Conservation (phyloP, 345 rosid species). For the Hypericum androsaemum region DNA sequence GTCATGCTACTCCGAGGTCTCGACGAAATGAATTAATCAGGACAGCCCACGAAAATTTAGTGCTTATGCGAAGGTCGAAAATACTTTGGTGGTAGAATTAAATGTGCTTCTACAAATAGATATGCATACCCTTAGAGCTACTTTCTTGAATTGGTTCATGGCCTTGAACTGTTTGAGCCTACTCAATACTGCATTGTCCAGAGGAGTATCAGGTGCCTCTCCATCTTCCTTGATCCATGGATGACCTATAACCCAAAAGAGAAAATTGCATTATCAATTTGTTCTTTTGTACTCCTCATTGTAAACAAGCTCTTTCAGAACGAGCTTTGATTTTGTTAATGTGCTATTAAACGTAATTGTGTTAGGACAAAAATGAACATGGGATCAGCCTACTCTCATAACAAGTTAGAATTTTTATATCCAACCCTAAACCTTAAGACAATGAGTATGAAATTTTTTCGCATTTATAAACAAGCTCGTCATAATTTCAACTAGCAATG, state of each 20-base stretch:
- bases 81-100: background rate
- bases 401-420: too few species aligned
- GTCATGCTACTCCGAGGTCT: background rate
- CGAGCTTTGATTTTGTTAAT: background rate
- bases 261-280: background rate
- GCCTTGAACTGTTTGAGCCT: constrained; percentile 3
- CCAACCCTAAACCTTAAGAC: too few species aligned
- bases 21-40: background rate
- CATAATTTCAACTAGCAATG: background rate
- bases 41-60: background rate
- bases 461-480: too few species aligned
- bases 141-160: constrained; percentile 3
- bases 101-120: background rate
- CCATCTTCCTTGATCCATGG: constrained; percentile 6
- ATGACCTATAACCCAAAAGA: background rate
- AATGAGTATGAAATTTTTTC: too few species aligned
- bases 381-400: too few species aligned
- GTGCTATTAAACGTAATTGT: background rate
- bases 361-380: too few species aligned
- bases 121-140: background rate
- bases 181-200: constrained; percentile 1
- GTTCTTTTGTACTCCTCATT: background rate
- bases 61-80: background rate
- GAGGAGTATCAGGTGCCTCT: constrained; percentile 4
- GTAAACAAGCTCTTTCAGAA: background rate